These are phyloP conservation scores for Lasiosphaeria miniovina DNA, from an alignment of 495 filamentous ascomycete species.

Conservation along the genomic window DNA sequence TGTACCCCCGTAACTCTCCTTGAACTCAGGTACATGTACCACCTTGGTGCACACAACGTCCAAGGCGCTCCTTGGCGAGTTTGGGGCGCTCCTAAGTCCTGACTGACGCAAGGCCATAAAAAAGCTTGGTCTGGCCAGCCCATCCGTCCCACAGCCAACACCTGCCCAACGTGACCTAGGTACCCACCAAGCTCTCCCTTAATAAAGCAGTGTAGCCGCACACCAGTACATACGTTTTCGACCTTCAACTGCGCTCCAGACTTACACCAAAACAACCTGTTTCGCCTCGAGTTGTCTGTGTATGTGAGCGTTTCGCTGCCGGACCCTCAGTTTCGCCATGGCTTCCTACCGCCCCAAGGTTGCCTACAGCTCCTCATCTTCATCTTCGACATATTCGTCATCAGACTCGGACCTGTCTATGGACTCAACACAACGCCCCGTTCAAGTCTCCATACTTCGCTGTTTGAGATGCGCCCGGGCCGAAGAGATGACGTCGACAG, in stretches of 20 bases:
- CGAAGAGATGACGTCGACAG: slow-evolving; percentile 53
- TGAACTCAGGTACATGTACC: neutral
- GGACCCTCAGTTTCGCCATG: slow-evolving; percentile 24
- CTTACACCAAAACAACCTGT: neutral
- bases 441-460: slow-evolving; percentile 51
- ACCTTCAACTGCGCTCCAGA: neutral
- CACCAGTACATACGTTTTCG: neutral
- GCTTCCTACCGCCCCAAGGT: slow-evolving; percentile 34
- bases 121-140: neutral
- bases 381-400: slow-evolving; percentile 30
- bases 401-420: slow-evolving; percentile 46
- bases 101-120: neutral
- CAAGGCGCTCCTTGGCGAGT: neutral
- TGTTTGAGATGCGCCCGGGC: slow-evolving; percentile 55
- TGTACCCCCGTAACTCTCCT: neutral
- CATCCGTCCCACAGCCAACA: neutral
- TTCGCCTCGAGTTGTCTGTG: neutral
- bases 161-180: neutral
- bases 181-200: neutral
- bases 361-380: slow-evolving; percentile 39
- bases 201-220: neutral
- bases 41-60: neutral
- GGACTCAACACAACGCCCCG: slow-evolving; percentile 40
- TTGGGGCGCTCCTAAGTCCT: neutral
- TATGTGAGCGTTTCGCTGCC: neutral